Evolutionary conservation across 768 basidiomycete genomes (phyloP), one percentile per base, ranked within the genome.

Genomic region (Epithele typhae): DNA sequence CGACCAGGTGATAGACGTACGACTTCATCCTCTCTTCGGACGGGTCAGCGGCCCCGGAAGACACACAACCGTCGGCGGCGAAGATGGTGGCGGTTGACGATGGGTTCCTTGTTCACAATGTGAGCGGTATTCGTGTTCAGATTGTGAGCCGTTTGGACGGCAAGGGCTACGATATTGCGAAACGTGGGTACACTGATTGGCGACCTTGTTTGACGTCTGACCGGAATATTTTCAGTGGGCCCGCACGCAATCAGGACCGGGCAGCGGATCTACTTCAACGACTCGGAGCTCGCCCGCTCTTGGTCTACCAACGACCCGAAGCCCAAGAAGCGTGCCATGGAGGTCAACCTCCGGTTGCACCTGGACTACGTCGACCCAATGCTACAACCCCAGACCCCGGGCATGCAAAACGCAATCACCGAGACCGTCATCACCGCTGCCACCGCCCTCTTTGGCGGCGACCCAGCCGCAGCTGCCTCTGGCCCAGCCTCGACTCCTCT

Each of bases 111-210:
- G 65, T 95, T 24, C 75, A 83, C 42, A 85, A 92, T 58, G 71
- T 92, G 8, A 77, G 84, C 2, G 92, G 92, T 5, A 75, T 96
- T 38, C 78, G 88, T 30, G 76, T 82, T 1, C 82, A 82, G 51
- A 82, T 94, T 17, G 82, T 89, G 19, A 84, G 79, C 59, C 75
- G 91, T 22, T 62, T 92, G 43, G 92, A 94, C 56, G 84, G 84
- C 11, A 82, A 74, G 55, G 92, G 92, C 7, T 95, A 92, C 56
- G 89, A 95, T 56, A 75, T 97, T 43, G 76, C 85, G 25, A 89
- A 81, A 70, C 68, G 93, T 93, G 56, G 59, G 85, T 64, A 17
- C 30, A 57, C 24, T n/a, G 37, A 23, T 22, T 21, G 14, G 1
- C 18, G 15, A 19, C 25, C 15, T 12, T 27, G 9, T 32, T 30